A percentile compares a stretch with the other conserved stretches of the same genome.
Evolutionary conservation across 208 protist species (phyloP).

Genomic region (Crithidia sp.): DNA sequence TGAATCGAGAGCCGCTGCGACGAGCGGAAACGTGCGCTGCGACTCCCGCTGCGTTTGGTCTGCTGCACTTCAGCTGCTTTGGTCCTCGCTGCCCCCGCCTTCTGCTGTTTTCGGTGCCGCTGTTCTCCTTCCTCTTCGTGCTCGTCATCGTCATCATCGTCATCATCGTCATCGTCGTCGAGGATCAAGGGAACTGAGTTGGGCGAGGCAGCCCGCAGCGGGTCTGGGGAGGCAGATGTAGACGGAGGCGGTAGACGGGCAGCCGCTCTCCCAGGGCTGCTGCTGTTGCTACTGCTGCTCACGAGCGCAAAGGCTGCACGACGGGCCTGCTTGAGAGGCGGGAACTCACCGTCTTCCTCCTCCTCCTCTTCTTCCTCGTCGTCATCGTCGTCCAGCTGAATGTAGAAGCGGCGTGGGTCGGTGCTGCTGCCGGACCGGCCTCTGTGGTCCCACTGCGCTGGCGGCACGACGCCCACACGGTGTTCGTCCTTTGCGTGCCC

Average conservation of each 20-base stretch:
- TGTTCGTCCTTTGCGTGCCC: neutral
- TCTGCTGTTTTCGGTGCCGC: neutral
- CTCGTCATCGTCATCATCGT: neutral
- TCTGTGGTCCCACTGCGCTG: too few relatives aligned
- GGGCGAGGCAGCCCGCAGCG: neutral
- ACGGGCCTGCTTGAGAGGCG: slow-evolving; percentile 5
- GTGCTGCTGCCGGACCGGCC: neutral
- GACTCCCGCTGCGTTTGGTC: neutral
- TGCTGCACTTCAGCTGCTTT: neutral
- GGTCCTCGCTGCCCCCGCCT: neutral
- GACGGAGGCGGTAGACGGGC: neutral
- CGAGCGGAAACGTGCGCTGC: too few relatives aligned
- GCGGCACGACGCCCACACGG: neutral
- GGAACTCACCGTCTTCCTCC: slow-evolving; percentile 12
- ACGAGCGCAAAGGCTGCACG: neutral
- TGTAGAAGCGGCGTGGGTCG: slow-evolving; percentile 6
- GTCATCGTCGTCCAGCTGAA: slow-evolving; percentile 31
- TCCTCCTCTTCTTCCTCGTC: slow-evolving; percentile 20
- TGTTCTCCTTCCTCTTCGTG: neutral
- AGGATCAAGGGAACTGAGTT: neutral
- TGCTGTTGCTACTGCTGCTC: neutral
- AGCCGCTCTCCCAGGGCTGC: neutral
- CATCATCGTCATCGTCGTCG: slow-evolving; percentile 16
- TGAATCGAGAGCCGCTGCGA: neutral
- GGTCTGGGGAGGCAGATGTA: too few relatives aligned